Percentiles rank a stretch among this genome's conserved stretches.
phyloP scores from a whole-genome alignment of 345 rosid species.

The Acer campestre region DNA sequence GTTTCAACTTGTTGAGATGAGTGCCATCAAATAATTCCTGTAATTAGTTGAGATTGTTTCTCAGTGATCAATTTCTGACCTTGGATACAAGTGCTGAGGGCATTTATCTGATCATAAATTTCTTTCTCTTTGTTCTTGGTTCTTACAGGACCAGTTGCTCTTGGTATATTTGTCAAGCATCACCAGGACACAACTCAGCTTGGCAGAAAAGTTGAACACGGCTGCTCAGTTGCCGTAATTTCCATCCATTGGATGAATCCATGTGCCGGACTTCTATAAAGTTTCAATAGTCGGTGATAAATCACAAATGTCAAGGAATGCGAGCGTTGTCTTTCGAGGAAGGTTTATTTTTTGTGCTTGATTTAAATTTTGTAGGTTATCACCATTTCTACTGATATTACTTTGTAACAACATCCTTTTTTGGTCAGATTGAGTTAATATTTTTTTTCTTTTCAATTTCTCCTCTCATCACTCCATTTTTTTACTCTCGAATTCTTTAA shows the following conservation, averaged over 20 bases:
- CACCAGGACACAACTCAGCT: slow-evolving; percentile 86
- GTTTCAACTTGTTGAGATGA: not conserved
- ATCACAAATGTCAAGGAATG: not conserved
- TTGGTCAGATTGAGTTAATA: slow-evolving; percentile 3
- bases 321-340: not conserved
- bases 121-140: not conserved
- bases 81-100: not conserved
- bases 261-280: not conserved
- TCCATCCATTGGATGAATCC: not conserved
- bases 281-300: not conserved
- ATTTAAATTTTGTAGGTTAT: slow-evolving; percentile 14
- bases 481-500: not conserved
- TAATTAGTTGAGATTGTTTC: not conserved
- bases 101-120: not conserved
- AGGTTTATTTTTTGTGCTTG: not conserved
- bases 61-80: not conserved
- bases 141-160: slow-evolving; percentile 73
- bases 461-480: not conserved
- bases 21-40: not conserved
- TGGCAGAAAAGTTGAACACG: slow-evolving; percentile 91
- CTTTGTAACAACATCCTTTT: slow-evolving; percentile 11
- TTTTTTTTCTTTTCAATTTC: no score
- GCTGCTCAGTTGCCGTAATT: slow-evolving; percentile 80
- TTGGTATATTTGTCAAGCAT: slow-evolving; percentile 87
- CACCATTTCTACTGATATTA: not conserved